Evolutionary conservation across 2,329 filamentous ascomycete species (phyloP), one percentile per base, ranked within the genome.

Genomic region (Aspergillus sp.): DNA sequence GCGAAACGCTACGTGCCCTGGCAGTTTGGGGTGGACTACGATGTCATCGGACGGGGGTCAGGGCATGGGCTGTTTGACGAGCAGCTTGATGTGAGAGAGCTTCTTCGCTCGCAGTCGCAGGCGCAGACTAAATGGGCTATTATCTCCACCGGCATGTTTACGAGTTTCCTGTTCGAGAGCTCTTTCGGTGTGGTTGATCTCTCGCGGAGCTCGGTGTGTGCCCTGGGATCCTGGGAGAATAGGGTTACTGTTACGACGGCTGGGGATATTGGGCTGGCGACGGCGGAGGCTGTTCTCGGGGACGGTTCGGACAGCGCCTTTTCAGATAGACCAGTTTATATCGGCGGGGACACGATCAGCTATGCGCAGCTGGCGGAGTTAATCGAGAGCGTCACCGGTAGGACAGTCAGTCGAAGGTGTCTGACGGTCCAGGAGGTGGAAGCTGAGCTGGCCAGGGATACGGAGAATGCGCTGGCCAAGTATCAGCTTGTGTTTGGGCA

Each of bases 21-120:
- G 80, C 80, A 85, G 52, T 84, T 78, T 51, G 80, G 80, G 1
- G 72, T 82, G 15, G 76, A 85, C 49, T 85, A 84, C 55, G 78
- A 84, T 35, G 51, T 30, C 61, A 73, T 82, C 11, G 76, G 77
- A 0, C 52, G 60, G 0, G 70, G 71, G 0, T 74, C 70, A 15
- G 62, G 71, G 26, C 78, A 82, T 53, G 71, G 75, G 20, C 48
- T 84, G 10, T 84, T 83, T 44, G 77, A 78, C 37, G 79, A 82
- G 63, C 78, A 82, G 58, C 60, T 78, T 0, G 65, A 67, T 33
- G 77, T 82, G 15, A 55, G 78, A 8, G 54, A 58, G 13, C 33
- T 72, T 13, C 56, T 82, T 5, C 55, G 73, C 1, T 53, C 42
- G 1, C 71, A 78, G 47, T 53, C 42, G 1, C 71, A 78, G 47